A percentile compares a stretch with the other conserved stretches of the same genome.
These are phyloP conservation scores for Platanthera zijinensis DNA, from an alignment of 106 monocot species.

Conservation along the genomic window DNA sequence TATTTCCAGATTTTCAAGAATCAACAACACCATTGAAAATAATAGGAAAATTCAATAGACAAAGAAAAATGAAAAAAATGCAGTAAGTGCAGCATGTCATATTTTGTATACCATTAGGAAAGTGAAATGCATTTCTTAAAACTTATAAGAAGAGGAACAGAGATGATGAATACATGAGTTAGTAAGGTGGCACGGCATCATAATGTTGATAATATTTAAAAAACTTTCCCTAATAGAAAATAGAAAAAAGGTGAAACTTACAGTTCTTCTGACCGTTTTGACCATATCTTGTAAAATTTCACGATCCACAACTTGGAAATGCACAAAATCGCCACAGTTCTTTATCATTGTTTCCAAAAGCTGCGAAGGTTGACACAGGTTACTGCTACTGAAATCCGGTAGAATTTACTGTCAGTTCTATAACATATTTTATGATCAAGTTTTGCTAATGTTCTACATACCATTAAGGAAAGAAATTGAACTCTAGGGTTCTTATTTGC, in stretches of 20 bases:
- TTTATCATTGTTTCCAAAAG: conserved; percentile 92
- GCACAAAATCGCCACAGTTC: conserved; percentile 91
- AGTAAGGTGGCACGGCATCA: neutral
- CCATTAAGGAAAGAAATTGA: conserved; percentile 78
- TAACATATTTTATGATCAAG: neutral
- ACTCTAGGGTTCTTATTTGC: conserved; percentile 61
- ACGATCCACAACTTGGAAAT: conserved; percentile 85
- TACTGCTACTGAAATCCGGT: conserved; percentile 5
- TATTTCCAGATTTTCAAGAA: neutral
- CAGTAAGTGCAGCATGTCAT: too few relatives aligned
- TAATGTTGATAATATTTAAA: neutral
- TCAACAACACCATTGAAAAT: neutral
- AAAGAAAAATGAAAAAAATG: neutral
- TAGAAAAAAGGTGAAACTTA: conserved; percentile 12
- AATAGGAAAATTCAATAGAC: neutral
- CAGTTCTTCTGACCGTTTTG: conserved; percentile 88
- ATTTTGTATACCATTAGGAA: neutral
- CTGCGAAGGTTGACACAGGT: conserved; percentile 29
- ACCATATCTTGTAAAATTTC: conserved; percentile 86
- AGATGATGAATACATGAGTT: neutral
- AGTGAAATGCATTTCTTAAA: neutral
- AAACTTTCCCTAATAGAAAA: neutral
- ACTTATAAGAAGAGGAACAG: neutral
- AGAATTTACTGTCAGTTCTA: neutral
- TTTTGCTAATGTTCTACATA: conserved; percentile 23